Evolutionary conservation across 345 rosid genomes (phyloP).

Genomic region (Turnera subulata): DNA sequence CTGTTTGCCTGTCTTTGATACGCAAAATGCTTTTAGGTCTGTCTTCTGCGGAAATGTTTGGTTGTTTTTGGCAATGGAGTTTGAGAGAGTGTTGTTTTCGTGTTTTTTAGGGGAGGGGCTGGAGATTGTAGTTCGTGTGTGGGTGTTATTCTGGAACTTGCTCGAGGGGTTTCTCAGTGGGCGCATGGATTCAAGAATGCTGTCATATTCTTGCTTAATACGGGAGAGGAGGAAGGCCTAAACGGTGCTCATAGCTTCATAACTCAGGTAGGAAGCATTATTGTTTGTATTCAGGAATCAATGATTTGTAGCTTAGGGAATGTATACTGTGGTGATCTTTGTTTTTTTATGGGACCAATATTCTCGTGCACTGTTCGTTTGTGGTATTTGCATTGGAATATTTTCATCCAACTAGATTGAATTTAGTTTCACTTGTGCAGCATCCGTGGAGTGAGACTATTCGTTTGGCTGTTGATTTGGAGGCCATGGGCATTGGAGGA

Average conservation of each 20-base stretch:
- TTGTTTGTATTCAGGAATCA: no score
- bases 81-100: constrained; percentile 5
- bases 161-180: constrained; percentile 87
- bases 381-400: no score
- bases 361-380: no score
- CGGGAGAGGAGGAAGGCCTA: constrained; percentile 97
- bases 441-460: constrained; percentile 86
- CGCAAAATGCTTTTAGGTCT: no score
- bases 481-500: constrained; percentile 97
- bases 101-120: constrained; percentile 78
- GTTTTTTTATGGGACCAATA: no score
- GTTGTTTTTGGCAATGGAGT: background rate
- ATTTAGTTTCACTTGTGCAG: constrained; percentile 38
- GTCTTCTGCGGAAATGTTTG: no score
- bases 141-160: constrained; percentile 95
- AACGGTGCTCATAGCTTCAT: constrained; percentile 96
- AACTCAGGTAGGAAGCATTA: constrained; percentile 62
- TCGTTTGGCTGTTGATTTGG: constrained; percentile 81
- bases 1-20: no score
- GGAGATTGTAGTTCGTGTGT: constrained; percentile 97
- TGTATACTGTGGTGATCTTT: no score
- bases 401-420: constrained; percentile 4
- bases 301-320: no score
- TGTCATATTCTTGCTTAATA: constrained; percentile 80
- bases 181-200: constrained; percentile 92